These are phyloP conservation scores for Fusarium fracticaudum DNA, from an alignment of 2,329 filamentous ascomycete genomes.

Conservation along the genomic window DNA sequence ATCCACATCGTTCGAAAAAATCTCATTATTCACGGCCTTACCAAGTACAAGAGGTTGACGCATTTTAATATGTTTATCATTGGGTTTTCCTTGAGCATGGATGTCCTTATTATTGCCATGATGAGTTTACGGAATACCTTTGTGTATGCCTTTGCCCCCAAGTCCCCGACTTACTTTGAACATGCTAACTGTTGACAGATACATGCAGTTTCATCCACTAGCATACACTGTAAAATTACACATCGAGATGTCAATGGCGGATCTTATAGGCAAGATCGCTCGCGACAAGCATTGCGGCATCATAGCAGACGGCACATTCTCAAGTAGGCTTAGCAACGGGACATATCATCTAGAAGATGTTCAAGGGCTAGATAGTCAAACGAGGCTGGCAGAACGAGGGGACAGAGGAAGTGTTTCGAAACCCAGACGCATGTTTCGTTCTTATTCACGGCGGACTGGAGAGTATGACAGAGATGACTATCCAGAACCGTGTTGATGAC, in stretches of 20 bases:
- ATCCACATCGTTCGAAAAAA: conserved; percentile 38
- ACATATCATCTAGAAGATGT: conserved; percentile 13
- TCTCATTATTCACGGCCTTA: conserved; percentile 34
- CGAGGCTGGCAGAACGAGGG: neutral
- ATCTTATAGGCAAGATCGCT: conserved; percentile 56
- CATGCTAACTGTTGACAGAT: conserved; percentile 13
- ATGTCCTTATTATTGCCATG: conserved; percentile 42
- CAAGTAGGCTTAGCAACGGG: conserved; percentile 18
- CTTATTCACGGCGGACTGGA: conserved; percentile 10
- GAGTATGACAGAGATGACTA: conserved; percentile 24
- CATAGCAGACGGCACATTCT: conserved; percentile 34
- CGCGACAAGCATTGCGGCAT: conserved; percentile 27
- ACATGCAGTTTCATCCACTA: conserved; percentile 62
- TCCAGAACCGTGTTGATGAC: conserved; percentile 1
- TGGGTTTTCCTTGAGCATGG: conserved; percentile 42
- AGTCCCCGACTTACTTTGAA: too few species aligned
- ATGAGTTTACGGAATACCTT: conserved; percentile 43
- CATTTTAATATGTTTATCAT: conserved; percentile 45
- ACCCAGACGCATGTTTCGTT: conserved; percentile 20
- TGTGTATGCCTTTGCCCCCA: conserved; percentile 26
- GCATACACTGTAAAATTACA: conserved; percentile 64
- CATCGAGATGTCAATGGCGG: conserved; percentile 64
- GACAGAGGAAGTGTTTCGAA: conserved; percentile 6
- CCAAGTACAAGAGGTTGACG: conserved; percentile 40
- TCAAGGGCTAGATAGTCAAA: neutral